These are phyloP conservation scores for Phytophthora citrophthora DNA, from an alignment of 352 stramenopile species.

Conservation along the genomic window DNA sequence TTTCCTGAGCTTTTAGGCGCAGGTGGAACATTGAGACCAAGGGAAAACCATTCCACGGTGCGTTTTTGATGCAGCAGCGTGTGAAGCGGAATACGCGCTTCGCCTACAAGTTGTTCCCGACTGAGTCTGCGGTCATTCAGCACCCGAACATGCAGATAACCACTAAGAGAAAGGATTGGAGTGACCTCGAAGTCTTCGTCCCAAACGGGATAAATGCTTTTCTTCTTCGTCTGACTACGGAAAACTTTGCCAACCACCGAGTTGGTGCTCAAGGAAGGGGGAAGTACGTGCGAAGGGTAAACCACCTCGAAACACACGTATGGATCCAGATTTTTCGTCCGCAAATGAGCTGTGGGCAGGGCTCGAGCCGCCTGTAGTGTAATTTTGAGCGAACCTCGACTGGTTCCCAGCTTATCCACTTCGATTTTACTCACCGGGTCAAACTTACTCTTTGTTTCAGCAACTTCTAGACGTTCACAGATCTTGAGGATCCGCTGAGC, in stretches of 20 bases:
- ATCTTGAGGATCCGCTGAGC: conserved; percentile 62
- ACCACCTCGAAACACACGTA: conserved; percentile 74
- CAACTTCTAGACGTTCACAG: conserved; percentile 59
- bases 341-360: conserved; percentile 63
- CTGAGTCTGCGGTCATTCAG: conserved; percentile 77
- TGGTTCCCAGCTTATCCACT: conserved; percentile 56
- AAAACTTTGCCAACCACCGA: conserved; percentile 26
- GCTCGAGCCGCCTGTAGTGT: conserved; percentile 57
- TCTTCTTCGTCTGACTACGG: conserved; percentile 73
- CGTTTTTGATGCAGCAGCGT: conserved; percentile 74
- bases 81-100: conserved; percentile 66
- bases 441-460: conserved; percentile 50
- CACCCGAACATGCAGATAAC: conserved; percentile 65
- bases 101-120: conserved; percentile 70
- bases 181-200: conserved; percentile 78
- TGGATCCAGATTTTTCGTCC: conserved; percentile 77
- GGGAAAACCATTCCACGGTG: conserved; percentile 60
- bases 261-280: conserved; percentile 10
- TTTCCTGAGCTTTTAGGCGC: conserved; percentile 10
- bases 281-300: conserved; percentile 46
- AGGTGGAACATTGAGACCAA: conserved; percentile 40
- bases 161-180: conserved; percentile 69
- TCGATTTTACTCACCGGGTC: conserved; percentile 69
- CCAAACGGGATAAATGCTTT: conserved; percentile 81
- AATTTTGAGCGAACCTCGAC: conserved; percentile 61